Evolutionary conservation across 352 stramenopile species (phyloP).

Genomic region (Pythium periplocum): DNA sequence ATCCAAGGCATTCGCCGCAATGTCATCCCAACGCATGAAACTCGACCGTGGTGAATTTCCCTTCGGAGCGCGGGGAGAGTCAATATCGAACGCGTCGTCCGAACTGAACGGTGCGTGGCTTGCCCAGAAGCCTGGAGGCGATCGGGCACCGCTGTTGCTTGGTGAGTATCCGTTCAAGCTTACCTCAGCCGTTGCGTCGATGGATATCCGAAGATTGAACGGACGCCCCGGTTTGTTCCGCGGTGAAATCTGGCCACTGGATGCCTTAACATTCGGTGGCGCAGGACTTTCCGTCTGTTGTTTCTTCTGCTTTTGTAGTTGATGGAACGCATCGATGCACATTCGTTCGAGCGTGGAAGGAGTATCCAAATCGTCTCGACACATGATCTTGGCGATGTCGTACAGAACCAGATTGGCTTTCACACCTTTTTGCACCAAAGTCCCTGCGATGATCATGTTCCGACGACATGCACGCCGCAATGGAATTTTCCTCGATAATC

Average conservation of each 20-base stretch:
- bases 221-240: neutral
- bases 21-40: constrained; percentile 48
- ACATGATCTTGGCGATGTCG: constrained; percentile 82
- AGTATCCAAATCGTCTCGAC: constrained; percentile 73
- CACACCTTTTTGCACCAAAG: constrained; percentile 74
- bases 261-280: neutral
- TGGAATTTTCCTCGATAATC: constrained; percentile 62
- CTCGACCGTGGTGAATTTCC: constrained; percentile 3
- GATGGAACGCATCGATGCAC: constrained; percentile 64
- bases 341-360: constrained; percentile 59
- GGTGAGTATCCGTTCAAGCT: constrained; percentile 17
- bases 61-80: constrained; percentile 8
- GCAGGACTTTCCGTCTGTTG: neutral
- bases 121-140: constrained; percentile 73
- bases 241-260: neutral
- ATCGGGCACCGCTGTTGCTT: constrained; percentile 40
- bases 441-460: constrained; percentile 80
- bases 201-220: constrained; percentile 41
- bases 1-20: constrained; percentile 47
- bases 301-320: constrained; percentile 33
- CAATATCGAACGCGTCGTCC: constrained; percentile 18
- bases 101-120: constrained; percentile 65
- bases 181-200: constrained; percentile 23
- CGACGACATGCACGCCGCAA: constrained; percentile 63
- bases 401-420: constrained; percentile 54